Percentiles rank a stretch among this genome's conserved stretches.
These are phyloP conservation scores for Calonectria ilicicola DNA, from an alignment of 2,329 filamentous ascomycete genomes.

Conservation along the genomic window DNA sequence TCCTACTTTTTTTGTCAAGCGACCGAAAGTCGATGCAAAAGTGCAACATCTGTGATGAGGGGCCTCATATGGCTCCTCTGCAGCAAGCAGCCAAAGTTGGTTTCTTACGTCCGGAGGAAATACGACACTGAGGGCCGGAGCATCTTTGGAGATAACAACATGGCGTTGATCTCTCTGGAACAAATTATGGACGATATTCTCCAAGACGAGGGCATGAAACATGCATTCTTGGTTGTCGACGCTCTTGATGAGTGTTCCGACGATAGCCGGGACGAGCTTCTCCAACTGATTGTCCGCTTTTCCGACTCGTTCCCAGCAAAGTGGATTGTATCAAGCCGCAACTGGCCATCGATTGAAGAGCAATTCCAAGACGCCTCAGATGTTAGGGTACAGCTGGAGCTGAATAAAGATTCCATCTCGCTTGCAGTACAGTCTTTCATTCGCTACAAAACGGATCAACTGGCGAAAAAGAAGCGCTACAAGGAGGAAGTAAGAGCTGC, in stretches of 20 bases:
- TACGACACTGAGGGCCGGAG: conserved; percentile 48
- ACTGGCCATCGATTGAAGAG: conserved; percentile 48
- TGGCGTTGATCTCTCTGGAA: conserved; percentile 51
- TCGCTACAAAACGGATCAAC: conserved; percentile 9
- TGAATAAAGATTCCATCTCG: conserved; percentile 49
- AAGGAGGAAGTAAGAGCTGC: conserved; percentile 2
- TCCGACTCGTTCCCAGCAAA: not conserved
- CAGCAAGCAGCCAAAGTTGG: conserved; percentile 46
- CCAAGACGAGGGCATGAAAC: conserved; percentile 6
- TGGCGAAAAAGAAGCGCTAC: not conserved
- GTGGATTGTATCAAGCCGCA: not conserved
- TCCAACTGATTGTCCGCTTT: not conserved
- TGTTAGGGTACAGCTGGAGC: conserved; percentile 48
- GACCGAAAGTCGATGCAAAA: conserved; percentile 52
- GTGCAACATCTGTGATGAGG: conserved; percentile 54
- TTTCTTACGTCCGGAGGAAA: conserved; percentile 48
- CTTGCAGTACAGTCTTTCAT: conserved; percentile 51
- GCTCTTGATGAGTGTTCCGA: not conserved
- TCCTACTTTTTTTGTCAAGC: conserved; percentile 59
- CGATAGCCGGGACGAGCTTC: not conserved
- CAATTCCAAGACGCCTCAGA: conserved; percentile 39
- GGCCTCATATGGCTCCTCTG: conserved; percentile 58
- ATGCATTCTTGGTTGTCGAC: conserved; percentile 29
- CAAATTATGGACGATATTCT: conserved; percentile 55
- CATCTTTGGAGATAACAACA: conserved; percentile 52